These are phyloP conservation scores for Kickxella alabastrina DNA, from an alignment of 192 early-diverging fungal genomes.

Conservation along the genomic window DNA sequence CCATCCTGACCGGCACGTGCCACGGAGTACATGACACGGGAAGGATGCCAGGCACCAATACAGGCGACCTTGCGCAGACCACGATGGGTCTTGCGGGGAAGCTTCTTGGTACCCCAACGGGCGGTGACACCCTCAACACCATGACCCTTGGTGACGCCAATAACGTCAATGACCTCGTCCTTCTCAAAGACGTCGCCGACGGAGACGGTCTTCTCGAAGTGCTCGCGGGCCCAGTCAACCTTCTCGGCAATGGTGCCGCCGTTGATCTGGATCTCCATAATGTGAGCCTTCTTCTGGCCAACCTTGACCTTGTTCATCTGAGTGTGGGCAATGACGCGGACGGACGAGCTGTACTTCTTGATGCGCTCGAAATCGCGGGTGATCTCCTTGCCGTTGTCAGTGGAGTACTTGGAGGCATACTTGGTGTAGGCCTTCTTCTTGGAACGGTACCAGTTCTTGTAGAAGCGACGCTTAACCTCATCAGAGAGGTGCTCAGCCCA, in stretches of 20 bases:
- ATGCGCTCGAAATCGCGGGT: constrained; percentile 93
- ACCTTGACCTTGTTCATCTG: constrained; percentile 93
- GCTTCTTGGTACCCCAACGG: constrained; percentile 99
- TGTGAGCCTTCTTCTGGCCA: constrained; percentile 99
- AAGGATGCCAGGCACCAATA: constrained; percentile 99
- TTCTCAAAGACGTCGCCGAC: constrained; percentile 91
- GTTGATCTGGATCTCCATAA: constrained; percentile 99
- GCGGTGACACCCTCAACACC: constrained; percentile 98
- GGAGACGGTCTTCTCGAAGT: constrained; percentile 96
- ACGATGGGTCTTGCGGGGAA: constrained; percentile 99
- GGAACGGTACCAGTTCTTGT: constrained; percentile 99
- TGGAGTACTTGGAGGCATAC: constrained; percentile 95
- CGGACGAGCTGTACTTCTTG: constrained; percentile 98
- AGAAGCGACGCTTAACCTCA: constrained; percentile 98
- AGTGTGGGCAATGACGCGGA: constrained; percentile 97
- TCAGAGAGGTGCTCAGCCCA: constrained; percentile 99
- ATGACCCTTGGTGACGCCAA: constrained; percentile 98
- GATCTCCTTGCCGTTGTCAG: constrained; percentile 79
- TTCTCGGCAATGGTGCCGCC: constrained; percentile 94
- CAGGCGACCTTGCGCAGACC: constrained; percentile 99
- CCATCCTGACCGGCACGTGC: constrained; percentile 99
- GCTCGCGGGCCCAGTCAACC: constrained; percentile 94
- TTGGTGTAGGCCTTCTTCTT: constrained; percentile 99
- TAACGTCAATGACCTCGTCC: constrained; percentile 99
- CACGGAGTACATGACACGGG: constrained; percentile 97